Evolutionary conservation across 345 rosid genomes (phyloP).

Genomic region (Psidium friedrichsthalianum): DNA sequence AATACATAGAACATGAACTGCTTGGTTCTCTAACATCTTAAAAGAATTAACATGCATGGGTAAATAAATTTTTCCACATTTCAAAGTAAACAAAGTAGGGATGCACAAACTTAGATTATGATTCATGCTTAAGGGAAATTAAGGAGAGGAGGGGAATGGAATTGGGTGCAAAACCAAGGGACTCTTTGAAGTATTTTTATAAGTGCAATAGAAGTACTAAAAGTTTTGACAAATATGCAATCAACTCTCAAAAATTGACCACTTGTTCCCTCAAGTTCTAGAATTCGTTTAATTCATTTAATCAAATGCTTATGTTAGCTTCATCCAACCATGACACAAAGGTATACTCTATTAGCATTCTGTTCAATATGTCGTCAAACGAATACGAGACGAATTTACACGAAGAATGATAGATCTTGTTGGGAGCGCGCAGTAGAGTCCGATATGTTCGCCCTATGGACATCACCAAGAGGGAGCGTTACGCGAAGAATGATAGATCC

Average conservation of each 20-base stretch:
- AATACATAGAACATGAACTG: neutral
- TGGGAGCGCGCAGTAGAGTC: no score
- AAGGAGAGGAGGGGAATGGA: neutral
- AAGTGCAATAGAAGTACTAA: neutral
- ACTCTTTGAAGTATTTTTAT: neutral
- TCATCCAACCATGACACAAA: neutral
- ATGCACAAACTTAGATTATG: neutral
- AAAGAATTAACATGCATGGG: neutral
- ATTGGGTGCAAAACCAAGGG: neutral
- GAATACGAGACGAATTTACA: neutral
- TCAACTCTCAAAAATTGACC: neutral
- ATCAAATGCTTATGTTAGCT: neutral
- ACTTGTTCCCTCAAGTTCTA: neutral
- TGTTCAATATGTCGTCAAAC: fast-evolving
- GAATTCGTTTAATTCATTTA: neutral
- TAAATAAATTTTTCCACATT: neutral
- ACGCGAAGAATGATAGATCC: no score
- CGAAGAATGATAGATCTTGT: neutral
- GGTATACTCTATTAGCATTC: neutral
- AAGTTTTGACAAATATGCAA: neutral
- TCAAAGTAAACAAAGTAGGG: neutral
- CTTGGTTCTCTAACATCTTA: neutral
- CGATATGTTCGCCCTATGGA: no score
- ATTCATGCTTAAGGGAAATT: neutral
- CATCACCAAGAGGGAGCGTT: no score